Evolutionary conservation across 352 stramenopile species (phyloP), one percentile per base, ranked within the genome.

Genomic region (Nannochloropsis limnetica): DNA sequence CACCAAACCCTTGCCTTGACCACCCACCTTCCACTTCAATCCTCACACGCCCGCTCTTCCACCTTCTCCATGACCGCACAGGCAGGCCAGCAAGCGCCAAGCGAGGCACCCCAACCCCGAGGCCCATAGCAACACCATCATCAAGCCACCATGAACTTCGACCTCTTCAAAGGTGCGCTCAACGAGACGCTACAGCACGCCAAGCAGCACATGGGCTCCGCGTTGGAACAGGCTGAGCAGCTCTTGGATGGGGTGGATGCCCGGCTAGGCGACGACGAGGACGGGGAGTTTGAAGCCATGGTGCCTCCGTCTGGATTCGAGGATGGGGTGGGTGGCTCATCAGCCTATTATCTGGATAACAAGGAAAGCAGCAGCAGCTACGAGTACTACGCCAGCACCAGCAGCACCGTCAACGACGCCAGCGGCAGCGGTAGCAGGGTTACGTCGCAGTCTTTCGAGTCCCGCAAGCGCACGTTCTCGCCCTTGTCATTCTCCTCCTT

Each of bases 171-270:
- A 74, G 61, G 61, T 22, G 61, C 61, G 25, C 11, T 74, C 1
- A 74, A 29, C 22, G 61, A 74, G 25, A 74, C 61, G 11, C 61
- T 74, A 6, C n/a, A 74, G 15, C n/a, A 74, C 25, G 61, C 25
- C 61, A 74, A 74, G 25, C 61, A 74, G 25, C n/a, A 74, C n/a
- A 74, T 74, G 61, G 61, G 61, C n/a, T 31, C 61, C 15, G 61
- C 61, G n/a, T 74, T 74, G 61, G 61, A 74, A 22, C 61, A 74
- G 25, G 61, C 61, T 11, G 61, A 74, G n/a, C 61, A 74, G 61
- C 61, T 74, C n/a, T 29, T 74, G 5, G 61, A 74, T 20, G 61
- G 61, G 25, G 61, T 74, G 2, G 61, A 74, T 22, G n/a, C 61
- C n/a, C 61, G 61, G 9, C 61, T 74, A 29, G 25, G 61, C n/a